These are phyloP conservation scores for Colletotrichum sp. DNA, from an alignment of 2,329 filamentous ascomycete genomes.

Conservation along the genomic window DNA sequence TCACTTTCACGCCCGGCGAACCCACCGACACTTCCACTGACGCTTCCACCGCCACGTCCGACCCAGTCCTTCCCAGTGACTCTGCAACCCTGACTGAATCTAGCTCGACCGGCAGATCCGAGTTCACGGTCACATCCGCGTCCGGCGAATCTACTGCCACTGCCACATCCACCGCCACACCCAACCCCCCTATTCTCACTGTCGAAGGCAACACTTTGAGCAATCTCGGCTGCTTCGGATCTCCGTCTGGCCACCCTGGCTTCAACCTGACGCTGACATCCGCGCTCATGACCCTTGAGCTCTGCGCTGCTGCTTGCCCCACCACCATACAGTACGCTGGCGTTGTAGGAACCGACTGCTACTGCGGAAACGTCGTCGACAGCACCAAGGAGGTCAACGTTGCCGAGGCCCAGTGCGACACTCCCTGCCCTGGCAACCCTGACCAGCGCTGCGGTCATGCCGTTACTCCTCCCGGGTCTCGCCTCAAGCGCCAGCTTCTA, in stretches of 20 bases:
- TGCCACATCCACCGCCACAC: not conserved
- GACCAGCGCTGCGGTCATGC: slow-evolving; percentile 47
- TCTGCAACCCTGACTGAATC: not conserved
- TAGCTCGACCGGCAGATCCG: too few species aligned
- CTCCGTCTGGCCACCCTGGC: slow-evolving; percentile 26
- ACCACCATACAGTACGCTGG: not conserved
- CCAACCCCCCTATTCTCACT: not conserved
- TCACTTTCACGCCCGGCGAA: not conserved
- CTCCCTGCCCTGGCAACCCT: slow-evolving; percentile 44
- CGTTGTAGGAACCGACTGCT: slow-evolving; percentile 15
- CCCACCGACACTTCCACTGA: not conserved
- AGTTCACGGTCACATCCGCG: not conserved
- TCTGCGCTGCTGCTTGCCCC: slow-evolving; percentile 28
- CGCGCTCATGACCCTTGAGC: slow-evolving; percentile 23
- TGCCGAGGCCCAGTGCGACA: slow-evolving; percentile 32
- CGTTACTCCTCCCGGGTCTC: not conserved
- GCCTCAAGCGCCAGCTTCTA: not conserved
- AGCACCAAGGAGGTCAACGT: not conserved
- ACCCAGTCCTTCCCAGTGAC: not conserved
- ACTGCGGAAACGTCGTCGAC: slow-evolving; percentile 21
- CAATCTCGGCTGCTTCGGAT: slow-evolving; percentile 31
- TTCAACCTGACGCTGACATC: slow-evolving; percentile 23
- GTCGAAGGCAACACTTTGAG: slow-evolving; percentile 11
- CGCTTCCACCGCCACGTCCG: not conserved
- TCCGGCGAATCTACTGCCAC: not conserved